Evolutionary conservation across 176 grass and related monocot species (phyloP).

Genomic region (Oryza australiensis): DNA sequence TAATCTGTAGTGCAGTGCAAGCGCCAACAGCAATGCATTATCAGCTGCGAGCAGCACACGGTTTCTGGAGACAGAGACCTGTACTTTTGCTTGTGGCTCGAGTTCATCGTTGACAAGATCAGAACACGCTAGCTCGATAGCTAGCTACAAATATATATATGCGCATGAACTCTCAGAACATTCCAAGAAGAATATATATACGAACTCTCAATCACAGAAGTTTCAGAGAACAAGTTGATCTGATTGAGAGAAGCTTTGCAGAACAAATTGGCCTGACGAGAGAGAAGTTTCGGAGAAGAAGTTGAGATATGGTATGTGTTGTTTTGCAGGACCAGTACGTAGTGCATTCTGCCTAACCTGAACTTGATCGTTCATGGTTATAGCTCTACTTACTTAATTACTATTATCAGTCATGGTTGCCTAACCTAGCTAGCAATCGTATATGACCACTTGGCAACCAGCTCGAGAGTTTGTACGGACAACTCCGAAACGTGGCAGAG

Average conservation of each 20-base stretch:
- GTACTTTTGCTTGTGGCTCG: background rate
- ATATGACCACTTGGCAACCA: background rate
- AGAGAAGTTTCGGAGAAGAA: too few relatives aligned
- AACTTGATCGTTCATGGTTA: background rate
- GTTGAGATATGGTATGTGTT: background rate
- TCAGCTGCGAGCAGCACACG: background rate
- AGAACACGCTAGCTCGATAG: background rate
- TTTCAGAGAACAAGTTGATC: background rate
- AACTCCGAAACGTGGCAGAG: background rate
- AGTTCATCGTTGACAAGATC: background rate
- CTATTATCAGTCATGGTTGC: background rate
- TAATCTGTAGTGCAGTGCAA: background rate
- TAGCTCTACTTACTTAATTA: background rate
- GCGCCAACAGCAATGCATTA: background rate
- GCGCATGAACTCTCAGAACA: too few relatives aligned
- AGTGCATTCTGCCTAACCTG: background rate
- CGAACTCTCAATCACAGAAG: background rate
- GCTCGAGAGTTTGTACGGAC: background rate
- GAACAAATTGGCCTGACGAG: too few relatives aligned
- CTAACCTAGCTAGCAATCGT: background rate
- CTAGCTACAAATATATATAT: background rate
- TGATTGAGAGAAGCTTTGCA: background rate
- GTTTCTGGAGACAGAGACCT: background rate
- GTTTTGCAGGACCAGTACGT: background rate
- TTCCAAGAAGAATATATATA: too few relatives aligned